These are phyloP conservation scores for Colletotrichum simmondsii DNA, from an alignment of 2,329 filamentous ascomycete species.

Conservation along the genomic window DNA sequence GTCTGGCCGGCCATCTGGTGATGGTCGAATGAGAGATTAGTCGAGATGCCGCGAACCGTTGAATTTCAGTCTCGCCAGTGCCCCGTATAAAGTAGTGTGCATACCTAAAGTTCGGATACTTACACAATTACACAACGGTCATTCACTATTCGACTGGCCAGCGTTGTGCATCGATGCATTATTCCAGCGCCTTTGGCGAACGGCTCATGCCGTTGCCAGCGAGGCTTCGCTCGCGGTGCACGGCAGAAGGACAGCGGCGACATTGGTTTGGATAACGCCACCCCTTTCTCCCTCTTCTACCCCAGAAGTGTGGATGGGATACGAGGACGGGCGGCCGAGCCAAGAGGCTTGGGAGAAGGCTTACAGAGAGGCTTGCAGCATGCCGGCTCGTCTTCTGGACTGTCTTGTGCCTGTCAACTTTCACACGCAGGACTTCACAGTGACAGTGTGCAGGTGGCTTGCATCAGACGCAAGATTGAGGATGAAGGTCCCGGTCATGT, in stretches of 20 bases:
- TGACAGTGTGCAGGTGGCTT: constrained; percentile 14
- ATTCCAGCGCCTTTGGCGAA: background rate
- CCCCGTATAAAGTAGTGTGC: background rate
- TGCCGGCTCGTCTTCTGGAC: constrained; percentile 7
- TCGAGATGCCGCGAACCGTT: background rate
- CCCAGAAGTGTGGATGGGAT: constrained; percentile 5
- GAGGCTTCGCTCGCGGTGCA: constrained; percentile 1
- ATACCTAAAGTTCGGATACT: background rate
- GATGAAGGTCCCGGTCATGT: background rate
- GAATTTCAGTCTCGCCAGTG: background rate
- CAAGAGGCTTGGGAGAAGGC: constrained; percentile 29
- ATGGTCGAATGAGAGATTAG: constrained; percentile 1
- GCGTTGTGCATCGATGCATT: background rate
- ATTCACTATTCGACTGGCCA: background rate
- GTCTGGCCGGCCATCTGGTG: constrained; percentile 6
- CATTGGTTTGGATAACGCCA: constrained; percentile 26
- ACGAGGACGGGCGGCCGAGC: constrained; percentile 28
- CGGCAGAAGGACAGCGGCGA: constrained; percentile 6
- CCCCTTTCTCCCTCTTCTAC: background rate
- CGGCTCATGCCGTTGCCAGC: background rate
- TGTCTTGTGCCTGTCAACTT: constrained; percentile 1
- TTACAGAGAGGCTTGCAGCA: constrained; percentile 26
- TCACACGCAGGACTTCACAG: background rate
- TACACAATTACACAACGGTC: background rate
- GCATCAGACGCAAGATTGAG: constrained; percentile 14